A percentile compares a stretch with the other conserved stretches of the same genome.
Evolutionary conservation across 345 rosid species (phyloP).

Genomic region (Arabis alpina): DNA sequence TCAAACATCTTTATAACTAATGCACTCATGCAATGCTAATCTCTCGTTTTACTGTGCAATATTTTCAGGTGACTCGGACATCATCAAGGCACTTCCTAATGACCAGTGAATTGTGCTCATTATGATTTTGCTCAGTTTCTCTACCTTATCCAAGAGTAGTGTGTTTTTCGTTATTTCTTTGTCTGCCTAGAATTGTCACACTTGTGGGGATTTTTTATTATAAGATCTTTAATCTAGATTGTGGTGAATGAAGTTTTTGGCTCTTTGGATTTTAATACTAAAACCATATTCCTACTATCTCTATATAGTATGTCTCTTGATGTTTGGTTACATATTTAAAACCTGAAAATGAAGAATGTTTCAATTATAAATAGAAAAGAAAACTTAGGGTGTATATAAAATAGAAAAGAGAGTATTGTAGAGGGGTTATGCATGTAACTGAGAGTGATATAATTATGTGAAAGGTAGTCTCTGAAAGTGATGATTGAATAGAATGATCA

Average conservation of each 20-base stretch:
- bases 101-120: slow-evolving; percentile 47
- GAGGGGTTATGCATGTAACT: too few species aligned
- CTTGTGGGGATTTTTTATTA: background rate
- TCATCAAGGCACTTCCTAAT: slow-evolving; percentile 63
- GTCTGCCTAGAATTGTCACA: slow-evolving; percentile 5
- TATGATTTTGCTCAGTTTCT: slow-evolving; percentile 5
- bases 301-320: too few species aligned
- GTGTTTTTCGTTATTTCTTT: background rate
- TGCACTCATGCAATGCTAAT: background rate
- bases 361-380: too few species aligned
- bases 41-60: background rate
- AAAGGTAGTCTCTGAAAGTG: too few species aligned
- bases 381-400: too few species aligned
- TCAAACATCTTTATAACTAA: background rate
- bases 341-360: too few species aligned
- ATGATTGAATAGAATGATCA: too few species aligned
- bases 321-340: too few species aligned
- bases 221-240: background rate
- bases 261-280: background rate
- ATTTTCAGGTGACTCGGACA: slow-evolving; percentile 69
- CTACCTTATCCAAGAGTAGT: slow-evolving; percentile 18
- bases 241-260: background rate
- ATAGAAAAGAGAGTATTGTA: too few species aligned
- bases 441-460: too few species aligned
- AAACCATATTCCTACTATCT: too few species aligned